phyloP scores from a whole-genome alignment of 805 yeast genomes.

The Pichia manshurica region DNA sequence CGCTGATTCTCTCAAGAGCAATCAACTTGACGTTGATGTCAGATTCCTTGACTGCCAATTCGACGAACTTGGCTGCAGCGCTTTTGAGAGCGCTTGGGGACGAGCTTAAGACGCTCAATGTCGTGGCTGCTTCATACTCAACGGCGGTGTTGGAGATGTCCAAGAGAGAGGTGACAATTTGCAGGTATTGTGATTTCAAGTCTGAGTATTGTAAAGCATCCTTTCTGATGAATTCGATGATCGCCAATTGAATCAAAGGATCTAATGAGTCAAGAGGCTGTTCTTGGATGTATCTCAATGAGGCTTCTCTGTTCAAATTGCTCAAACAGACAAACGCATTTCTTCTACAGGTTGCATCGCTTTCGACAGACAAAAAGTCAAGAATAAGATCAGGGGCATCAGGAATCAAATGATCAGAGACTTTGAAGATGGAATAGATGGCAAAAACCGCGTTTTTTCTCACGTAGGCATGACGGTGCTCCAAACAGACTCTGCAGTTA shows the following conservation, averaged over 20 bases:
- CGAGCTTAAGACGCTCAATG: constrained; percentile 52
- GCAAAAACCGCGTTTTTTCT: constrained; percentile 96
- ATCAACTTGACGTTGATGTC: constrained; percentile 93
- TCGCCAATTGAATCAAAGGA: constrained; percentile 79
- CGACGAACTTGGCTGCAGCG: constrained; percentile 83
- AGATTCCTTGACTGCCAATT: constrained; percentile 84
- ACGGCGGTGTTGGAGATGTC: constrained; percentile 69
- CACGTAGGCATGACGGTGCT: constrained; percentile 96
- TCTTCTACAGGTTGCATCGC: constrained; percentile 90
- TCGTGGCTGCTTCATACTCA: constrained; percentile 84
- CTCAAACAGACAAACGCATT: constrained; percentile 90
- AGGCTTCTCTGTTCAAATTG: constrained; percentile 75
- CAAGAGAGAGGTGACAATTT: constrained; percentile 64
- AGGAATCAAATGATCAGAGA: constrained; percentile 82
- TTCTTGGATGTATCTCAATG: constrained; percentile 75
- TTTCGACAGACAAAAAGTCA: constrained; percentile 70
- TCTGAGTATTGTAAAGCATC: constrained; percentile 65
- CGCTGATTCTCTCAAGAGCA: constrained; percentile 79
- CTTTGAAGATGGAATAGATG: constrained; percentile 71
- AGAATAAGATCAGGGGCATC: constrained; percentile 87
- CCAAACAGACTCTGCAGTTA: constrained; percentile 82
- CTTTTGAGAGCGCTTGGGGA: constrained; percentile 63
- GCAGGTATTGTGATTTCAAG: constrained; percentile 65
- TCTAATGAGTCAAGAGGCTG: constrained; percentile 64
- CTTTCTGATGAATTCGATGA: constrained; percentile 83